phyloP scores from a whole-genome alignment of 352 stramenopile genomes.

The Globisporangium barbulae region DNA sequence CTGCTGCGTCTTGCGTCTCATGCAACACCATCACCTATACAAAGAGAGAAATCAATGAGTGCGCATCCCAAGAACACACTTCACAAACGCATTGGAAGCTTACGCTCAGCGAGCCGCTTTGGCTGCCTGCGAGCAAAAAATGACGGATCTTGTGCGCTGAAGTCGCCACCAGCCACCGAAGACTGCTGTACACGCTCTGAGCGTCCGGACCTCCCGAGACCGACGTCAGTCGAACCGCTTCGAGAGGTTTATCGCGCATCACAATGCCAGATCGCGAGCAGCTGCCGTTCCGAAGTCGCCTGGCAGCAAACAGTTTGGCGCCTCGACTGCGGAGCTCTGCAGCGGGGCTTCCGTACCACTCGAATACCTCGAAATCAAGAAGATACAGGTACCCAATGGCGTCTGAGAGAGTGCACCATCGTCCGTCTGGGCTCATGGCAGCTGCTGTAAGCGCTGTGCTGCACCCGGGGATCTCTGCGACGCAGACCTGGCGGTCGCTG shows the following conservation, averaged over 20 bases:
- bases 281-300: slow-evolving; percentile 23
- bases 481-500: slow-evolving; percentile 40
- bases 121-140: slow-evolving; percentile 31
- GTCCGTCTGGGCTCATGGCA: slow-evolving; percentile 27
- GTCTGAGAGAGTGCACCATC: slow-evolving; percentile 31
- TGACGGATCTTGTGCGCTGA: slow-evolving; percentile 9
- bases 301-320: slow-evolving; percentile 14
- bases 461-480: slow-evolving; percentile 26
- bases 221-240: slow-evolving; percentile 30
- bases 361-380: slow-evolving; percentile 31
- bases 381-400: slow-evolving; percentile 24
- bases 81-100: neutral
- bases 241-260: slow-evolving; percentile 30
- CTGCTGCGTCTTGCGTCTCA: neutral
- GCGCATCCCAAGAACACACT: neutral
- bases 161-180: slow-evolving; percentile 22
- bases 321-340: neutral
- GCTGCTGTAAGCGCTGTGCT: slow-evolving; percentile 14
- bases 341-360: slow-evolving; percentile 12
- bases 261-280: slow-evolving; percentile 33
- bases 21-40: neutral
- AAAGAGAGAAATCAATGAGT: neutral
- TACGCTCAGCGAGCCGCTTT: slow-evolving; percentile 39
- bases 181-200: slow-evolving; percentile 16
- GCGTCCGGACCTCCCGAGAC: slow-evolving; percentile 15